Conservation (phyloP, 345 rosid species). For the Euphorbia pulcherrima region DNA sequence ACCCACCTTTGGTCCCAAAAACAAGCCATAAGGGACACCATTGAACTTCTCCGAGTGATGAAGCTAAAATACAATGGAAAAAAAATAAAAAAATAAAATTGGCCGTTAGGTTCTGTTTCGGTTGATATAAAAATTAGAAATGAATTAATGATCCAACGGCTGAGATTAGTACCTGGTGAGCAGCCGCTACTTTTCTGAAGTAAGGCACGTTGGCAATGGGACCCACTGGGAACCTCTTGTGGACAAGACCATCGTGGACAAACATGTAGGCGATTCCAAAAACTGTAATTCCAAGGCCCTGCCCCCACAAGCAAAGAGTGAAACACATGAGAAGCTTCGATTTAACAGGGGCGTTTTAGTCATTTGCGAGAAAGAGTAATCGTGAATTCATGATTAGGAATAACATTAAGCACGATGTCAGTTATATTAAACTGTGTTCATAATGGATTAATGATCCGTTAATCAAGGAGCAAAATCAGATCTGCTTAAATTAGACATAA, state of each 20-base stretch:
- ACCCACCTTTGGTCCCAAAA: conserved; percentile 55
- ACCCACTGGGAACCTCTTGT: conserved; percentile 66
- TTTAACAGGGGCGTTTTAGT: background rate
- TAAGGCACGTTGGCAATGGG: conserved; percentile 64
- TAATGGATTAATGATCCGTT: background rate
- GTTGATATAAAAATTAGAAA: background rate
- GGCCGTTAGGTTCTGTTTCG: conserved; percentile 4
- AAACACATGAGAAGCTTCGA: background rate
- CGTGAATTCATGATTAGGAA: background rate
- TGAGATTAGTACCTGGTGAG: conserved; percentile 44
- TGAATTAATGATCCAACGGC: background rate
- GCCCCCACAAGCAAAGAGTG: conserved; percentile 4
- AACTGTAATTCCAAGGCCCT: conserved; percentile 66
- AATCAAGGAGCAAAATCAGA: background rate
- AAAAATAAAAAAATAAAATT: background rate
- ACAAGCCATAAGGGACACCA: conserved; percentile 65
- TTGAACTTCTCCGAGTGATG: conserved; percentile 56
- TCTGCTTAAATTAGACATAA: too few relatives aligned
- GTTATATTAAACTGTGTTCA: background rate
- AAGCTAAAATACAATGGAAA: conserved; percentile 28
- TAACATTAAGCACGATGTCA: background rate
- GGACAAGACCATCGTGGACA: conserved; percentile 69
- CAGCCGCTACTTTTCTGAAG: conserved; percentile 52
- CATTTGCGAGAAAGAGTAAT: background rate
- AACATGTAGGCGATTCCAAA: conserved; percentile 79